Conservation (phyloP, 23 red algal species). For the Gracilaria gracilis region DNA sequence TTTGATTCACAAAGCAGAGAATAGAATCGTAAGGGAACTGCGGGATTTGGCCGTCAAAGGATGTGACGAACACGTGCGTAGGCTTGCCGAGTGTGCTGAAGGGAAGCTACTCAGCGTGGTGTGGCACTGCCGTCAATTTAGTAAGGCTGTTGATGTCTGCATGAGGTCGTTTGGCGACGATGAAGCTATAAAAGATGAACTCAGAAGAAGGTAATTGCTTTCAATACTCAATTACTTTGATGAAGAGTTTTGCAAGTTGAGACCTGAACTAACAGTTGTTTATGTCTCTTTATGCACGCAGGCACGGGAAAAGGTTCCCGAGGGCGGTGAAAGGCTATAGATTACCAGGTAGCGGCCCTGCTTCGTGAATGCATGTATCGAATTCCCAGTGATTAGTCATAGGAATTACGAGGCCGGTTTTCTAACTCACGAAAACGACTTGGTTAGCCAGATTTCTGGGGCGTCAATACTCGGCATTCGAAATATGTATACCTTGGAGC, state of each 20-base stretch:
- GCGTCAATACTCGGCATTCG: no score
- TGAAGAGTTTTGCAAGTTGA: background rate
- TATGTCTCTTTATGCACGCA: background rate
- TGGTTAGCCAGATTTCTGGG: no score
- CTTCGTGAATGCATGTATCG: background rate
- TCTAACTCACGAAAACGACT: no score
- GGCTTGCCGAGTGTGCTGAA: constrained; percentile 63
- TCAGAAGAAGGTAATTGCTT: constrained; percentile 62
- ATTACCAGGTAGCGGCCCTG: background rate
- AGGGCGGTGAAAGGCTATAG: constrained; percentile 46
- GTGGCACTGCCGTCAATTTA: constrained; percentile 59
- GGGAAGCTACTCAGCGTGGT: constrained; percentile 57
- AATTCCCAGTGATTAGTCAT: background rate
- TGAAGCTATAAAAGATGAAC: constrained; percentile 60
- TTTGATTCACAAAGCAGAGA: constrained; percentile 60
- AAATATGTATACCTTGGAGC: no score
- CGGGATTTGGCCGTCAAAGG: constrained; percentile 52
- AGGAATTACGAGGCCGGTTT: no score
- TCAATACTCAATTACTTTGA: background rate
- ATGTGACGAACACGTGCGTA: constrained; percentile 45
- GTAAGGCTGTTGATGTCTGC: constrained; percentile 67
- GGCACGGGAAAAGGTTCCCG: constrained; percentile 53
- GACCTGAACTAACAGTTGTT: background rate
- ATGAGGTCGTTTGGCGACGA: constrained; percentile 46
- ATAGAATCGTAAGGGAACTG: constrained; percentile 44